phyloP scores from a whole-genome alignment of 768 basidiomycete genomes.

The Trametes gibbosa region DNA sequence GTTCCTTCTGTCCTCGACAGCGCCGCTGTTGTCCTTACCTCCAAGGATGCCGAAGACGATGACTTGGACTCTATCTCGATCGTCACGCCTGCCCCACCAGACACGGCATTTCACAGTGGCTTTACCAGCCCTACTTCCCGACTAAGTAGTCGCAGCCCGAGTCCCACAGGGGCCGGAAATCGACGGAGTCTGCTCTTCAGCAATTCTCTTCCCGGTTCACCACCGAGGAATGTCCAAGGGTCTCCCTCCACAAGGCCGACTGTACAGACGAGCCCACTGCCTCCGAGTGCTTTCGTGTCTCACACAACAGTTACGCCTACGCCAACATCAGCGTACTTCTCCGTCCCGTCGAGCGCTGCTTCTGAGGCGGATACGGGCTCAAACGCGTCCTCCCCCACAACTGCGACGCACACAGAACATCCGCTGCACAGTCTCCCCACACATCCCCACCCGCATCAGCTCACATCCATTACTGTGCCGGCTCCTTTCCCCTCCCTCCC shows the following conservation, averaged over 20 bases:
- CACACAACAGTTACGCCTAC: conserved; percentile 28
- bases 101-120: conserved; percentile 43
- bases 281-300: conserved; percentile 5
- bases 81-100: conserved; percentile 49
- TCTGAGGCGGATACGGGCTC: conserved; percentile 29
- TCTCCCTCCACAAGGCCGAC: conserved; percentile 26
- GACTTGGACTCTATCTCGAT: conserved; percentile 60
- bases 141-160: conserved; percentile 65
- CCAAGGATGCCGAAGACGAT: conserved; percentile 33
- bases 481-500: conserved; percentile 31
- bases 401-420: conserved; percentile 34
- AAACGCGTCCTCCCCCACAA: conserved; percentile 37
- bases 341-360: conserved; percentile 30
- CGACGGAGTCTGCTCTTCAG: conserved; percentile 36
- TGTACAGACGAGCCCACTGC: conserved; percentile 25
- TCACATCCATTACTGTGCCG: conserved; percentile 25
- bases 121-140: conserved; percentile 64
- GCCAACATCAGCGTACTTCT: conserved; percentile 50
- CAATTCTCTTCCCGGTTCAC: conserved; percentile 20
- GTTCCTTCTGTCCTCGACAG: conserved; percentile 85
- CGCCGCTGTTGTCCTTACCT: conserved; percentile 71
- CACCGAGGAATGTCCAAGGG: conserved; percentile 14
- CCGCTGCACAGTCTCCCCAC: conserved; percentile 29
- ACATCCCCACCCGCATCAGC: conserved; percentile 15
- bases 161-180: conserved; percentile 46